Conservation (phyloP, 768 basidiomycete species). For the Rhizopogon roseolus region DNA sequence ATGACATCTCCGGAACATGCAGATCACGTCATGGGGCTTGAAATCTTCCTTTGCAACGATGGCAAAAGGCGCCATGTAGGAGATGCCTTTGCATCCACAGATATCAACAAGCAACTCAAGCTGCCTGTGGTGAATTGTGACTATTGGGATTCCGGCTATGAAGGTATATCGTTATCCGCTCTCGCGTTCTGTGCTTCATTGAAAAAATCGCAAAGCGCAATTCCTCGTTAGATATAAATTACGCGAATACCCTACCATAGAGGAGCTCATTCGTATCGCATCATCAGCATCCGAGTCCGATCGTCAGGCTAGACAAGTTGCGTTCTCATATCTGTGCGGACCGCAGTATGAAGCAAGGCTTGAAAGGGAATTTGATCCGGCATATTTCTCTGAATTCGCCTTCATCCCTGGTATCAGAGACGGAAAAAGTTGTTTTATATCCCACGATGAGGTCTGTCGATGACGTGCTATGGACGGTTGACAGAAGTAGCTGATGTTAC, state of each 20-base stretch:
- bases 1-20: neutral
- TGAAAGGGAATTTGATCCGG: constrained; percentile 26
- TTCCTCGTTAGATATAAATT: neutral
- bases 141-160: neutral
- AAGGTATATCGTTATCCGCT: neutral
- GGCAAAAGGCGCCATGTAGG: neutral
- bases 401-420: constrained; percentile 64
- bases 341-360: neutral
- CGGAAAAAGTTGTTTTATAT: neutral
- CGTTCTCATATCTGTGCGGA: constrained; percentile 51
- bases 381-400: constrained; percentile 45
- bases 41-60: neutral
- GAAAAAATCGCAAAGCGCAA: neutral
- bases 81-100: neutral
- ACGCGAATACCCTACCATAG: neutral
- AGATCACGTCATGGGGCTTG: neutral
- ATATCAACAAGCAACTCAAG: neutral
- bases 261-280: neutral
- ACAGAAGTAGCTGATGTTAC: neutral
- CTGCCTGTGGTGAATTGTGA: neutral
- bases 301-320: constrained; percentile 39
- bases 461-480: too few species aligned
- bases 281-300: constrained; percentile 17
- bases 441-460: neutral
- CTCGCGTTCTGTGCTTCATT: neutral